These are phyloP conservation scores for Grosmannia huntii DNA, from an alignment of 2,329 filamentous ascomycete species.

Conservation along the genomic window DNA sequence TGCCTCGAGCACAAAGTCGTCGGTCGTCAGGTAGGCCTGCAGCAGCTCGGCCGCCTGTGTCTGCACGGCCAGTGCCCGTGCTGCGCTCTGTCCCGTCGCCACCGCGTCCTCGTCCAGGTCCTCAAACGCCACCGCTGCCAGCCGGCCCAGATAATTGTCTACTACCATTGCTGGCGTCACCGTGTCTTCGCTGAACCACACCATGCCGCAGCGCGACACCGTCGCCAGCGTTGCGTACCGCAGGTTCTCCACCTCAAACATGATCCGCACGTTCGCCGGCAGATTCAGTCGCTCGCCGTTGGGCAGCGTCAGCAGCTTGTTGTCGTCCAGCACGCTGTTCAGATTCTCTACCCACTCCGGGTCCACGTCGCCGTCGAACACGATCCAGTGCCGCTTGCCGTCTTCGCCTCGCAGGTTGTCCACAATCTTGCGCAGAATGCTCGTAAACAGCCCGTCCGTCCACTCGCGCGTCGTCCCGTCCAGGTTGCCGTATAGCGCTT, in stretches of 20 bases:
- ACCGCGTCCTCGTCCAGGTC: conserved; percentile 89
- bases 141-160: conserved; percentile 72
- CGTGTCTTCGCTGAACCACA: conserved; percentile 98
- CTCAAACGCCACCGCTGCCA: conserved; percentile 77
- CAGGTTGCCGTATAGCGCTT: conserved; percentile 87
- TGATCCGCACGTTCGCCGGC: conserved; percentile 89
- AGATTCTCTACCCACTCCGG: conserved; percentile 99
- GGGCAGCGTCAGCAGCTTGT: conserved; percentile 90
- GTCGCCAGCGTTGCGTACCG: conserved; percentile 96
- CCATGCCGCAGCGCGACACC: conserved; percentile 99
- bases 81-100: conserved; percentile 55
- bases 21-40: conserved; percentile 58
- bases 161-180: conserved; percentile 91
- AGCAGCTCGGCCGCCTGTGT: conserved; percentile 68
- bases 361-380: conserved; percentile 98
- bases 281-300: conserved; percentile 97
- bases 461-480: conserved; percentile 96
- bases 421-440: conserved; percentile 94
- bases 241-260: conserved; percentile 98
- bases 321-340: conserved; percentile 98
- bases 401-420: conserved; percentile 97
- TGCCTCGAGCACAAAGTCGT: conserved; percentile 68
- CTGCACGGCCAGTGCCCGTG: conserved; percentile 70
- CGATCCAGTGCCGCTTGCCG: conserved; percentile 95
- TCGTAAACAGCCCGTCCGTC: conserved; percentile 97